These are phyloP conservation scores for Agaricus bisporus DNA, from an alignment of 768 basidiomycete species.

Conservation along the genomic window DNA sequence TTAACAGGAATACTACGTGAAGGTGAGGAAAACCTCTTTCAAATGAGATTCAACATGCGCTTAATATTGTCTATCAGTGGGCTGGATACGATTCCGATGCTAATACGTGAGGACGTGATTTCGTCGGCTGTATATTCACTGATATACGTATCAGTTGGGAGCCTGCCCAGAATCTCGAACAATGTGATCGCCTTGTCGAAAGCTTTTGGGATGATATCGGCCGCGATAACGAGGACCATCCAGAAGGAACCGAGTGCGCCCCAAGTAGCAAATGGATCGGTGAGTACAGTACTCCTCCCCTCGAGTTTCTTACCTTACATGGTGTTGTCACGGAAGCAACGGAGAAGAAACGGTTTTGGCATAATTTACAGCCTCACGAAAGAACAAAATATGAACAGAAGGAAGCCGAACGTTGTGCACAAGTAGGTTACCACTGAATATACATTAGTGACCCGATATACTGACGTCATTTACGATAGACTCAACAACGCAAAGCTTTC, in stretches of 20 bases:
- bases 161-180: constrained; percentile 49
- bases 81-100: constrained; percentile 50
- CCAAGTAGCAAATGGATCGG: constrained; percentile 55
- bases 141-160: constrained; percentile 50
- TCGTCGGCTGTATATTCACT: not conserved
- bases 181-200: constrained; percentile 51
- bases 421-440: constrained; percentile 1
- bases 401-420: constrained; percentile 10
- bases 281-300: constrained; percentile 20
- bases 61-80: constrained; percentile 42
- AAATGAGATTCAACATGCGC: not conserved
- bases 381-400: constrained; percentile 13
- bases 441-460: not conserved
- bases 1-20: constrained; percentile 58
- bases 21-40: constrained; percentile 37
- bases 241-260: constrained; percentile 34
- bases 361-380: constrained; percentile 18
- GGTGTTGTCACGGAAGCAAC: constrained; percentile 20
- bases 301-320: not conserved
- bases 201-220: constrained; percentile 65
- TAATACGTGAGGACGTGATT: constrained; percentile 39
- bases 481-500: constrained; percentile 1
- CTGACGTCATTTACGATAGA: not conserved
- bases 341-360: constrained; percentile 32
- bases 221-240: constrained; percentile 48